Percentiles rank a stretch among this genome's conserved stretches.
phyloP scores from a whole-genome alignment of 768 basidiomycete genomes.

The Solioccasus polychromus region DNA sequence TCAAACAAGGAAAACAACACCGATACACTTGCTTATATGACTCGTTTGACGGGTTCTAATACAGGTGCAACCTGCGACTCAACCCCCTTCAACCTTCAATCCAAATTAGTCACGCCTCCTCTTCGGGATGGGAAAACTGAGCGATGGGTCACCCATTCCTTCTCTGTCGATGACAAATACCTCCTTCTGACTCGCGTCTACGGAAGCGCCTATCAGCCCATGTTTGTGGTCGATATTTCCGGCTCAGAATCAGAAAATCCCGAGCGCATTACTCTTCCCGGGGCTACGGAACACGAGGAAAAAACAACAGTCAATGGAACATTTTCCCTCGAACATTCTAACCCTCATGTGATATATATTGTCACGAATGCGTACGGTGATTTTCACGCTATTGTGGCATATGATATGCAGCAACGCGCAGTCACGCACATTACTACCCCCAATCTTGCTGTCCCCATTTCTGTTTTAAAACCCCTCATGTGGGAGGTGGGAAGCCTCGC shows the following conservation, averaged over 20 bases:
- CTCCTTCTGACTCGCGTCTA: slow-evolving; percentile 31
- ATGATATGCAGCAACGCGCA: slow-evolving; percentile 28
- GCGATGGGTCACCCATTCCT: slow-evolving; percentile 29
- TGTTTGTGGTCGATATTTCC: slow-evolving; percentile 36
- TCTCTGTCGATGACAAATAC: slow-evolving; percentile 39
- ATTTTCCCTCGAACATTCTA: slow-evolving; percentile 36
- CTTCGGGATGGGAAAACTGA: slow-evolving; percentile 31
- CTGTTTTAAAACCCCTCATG: slow-evolving; percentile 34
- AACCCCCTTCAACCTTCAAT: slow-evolving; percentile 30
- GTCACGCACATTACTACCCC: slow-evolving; percentile 40
- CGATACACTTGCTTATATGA: slow-evolving; percentile 37
- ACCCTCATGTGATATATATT: slow-evolving; percentile 32
- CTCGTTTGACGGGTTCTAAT: slow-evolving; percentile 30
- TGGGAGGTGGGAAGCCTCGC: slow-evolving; percentile 32
- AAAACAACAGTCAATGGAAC: slow-evolving; percentile 9
- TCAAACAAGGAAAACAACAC: slow-evolving; percentile 42
- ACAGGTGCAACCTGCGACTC: slow-evolving; percentile 30
- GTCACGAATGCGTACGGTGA: slow-evolving; percentile 39
- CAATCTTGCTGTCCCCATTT: slow-evolving; percentile 23
- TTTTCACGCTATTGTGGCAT: slow-evolving; percentile 34
- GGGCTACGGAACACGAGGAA: no score
- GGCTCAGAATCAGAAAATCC: slow-evolving; percentile 19
- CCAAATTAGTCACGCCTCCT: slow-evolving; percentile 34
- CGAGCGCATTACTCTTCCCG: slow-evolving; percentile 32
- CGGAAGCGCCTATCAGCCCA: slow-evolving; percentile 26